A percentile compares a stretch with the other conserved stretches of the same genome.
phyloP scores from a whole-genome alignment of 805 yeast species.

The Blastobotrys terrestris region DNA sequence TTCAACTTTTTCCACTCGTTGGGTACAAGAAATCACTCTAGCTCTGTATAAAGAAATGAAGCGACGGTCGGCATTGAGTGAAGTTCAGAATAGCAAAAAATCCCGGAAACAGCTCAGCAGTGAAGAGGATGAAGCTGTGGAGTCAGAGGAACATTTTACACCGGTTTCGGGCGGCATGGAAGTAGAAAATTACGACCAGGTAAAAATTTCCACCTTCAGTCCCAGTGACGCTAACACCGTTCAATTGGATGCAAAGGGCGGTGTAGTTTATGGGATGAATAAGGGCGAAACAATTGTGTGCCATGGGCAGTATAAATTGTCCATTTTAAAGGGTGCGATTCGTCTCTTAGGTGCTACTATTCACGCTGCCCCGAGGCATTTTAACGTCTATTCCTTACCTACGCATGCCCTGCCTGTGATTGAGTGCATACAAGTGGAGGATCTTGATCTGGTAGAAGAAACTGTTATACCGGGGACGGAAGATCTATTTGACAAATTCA shows the following conservation, averaged over 20 bases:
- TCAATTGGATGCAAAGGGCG: neutral
- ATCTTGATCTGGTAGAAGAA: constrained; percentile 8
- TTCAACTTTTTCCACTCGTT: no score
- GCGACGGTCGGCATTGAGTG: neutral
- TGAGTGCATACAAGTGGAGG: constrained; percentile 14
- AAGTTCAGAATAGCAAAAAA: neutral
- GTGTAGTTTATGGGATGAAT: constrained; percentile 7
- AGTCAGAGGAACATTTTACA: neutral
- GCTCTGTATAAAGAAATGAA: no score
- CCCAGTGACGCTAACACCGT: constrained; percentile 1
- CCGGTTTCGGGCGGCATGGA: neutral
- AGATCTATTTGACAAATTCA: constrained; percentile 6
- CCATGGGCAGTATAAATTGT: constrained; percentile 26
- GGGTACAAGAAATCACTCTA: no score
- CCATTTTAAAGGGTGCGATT: constrained; percentile 28
- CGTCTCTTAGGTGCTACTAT: constrained; percentile 24
- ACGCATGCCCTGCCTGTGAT: constrained; percentile 20
- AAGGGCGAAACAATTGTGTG: constrained; percentile 22
- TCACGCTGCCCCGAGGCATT: constrained; percentile 10
- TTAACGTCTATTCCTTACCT: constrained; percentile 17
- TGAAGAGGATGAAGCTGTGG: neutral
- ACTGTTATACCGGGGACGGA: constrained; percentile 5
- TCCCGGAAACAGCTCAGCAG: neutral
- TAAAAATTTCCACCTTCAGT: constrained; percentile 4
- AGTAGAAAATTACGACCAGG: neutral